A percentile compares a stretch with the other conserved stretches of the same genome.
phyloP scores from a whole-genome alignment of 2,329 filamentous ascomycete genomes.

The Drechslerella coelobrocha region DNA sequence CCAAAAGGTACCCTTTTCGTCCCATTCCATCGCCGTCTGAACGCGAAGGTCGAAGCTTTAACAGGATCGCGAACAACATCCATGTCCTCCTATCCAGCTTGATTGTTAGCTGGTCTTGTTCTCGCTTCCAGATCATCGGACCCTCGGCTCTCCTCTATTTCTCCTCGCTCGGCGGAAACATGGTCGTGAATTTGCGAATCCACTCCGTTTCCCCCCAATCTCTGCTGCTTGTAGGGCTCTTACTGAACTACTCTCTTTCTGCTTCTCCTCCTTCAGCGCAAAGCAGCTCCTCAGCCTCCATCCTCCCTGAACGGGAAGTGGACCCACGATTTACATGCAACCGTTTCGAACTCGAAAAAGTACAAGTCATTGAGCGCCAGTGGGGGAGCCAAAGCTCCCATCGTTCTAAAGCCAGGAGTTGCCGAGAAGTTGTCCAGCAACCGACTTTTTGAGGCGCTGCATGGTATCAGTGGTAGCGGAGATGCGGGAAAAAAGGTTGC shows the following conservation, averaged over 20 bases:
- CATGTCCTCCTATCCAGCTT: constrained; percentile 1
- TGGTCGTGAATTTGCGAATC: background rate
- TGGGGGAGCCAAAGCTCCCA: constrained; percentile 58
- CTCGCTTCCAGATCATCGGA: constrained; percentile 7
- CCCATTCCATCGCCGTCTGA: constrained; percentile 25
- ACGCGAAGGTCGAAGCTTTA: constrained; percentile 22
- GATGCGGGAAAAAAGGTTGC: constrained; percentile 54
- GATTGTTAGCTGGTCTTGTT: constrained; percentile 17
- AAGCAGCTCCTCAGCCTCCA: constrained; percentile 25
- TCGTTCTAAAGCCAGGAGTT: constrained; percentile 57
- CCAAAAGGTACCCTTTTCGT: constrained; percentile 33
- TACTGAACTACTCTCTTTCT: constrained; percentile 31
- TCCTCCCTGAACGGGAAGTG: constrained; percentile 68
- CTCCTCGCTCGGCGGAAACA: constrained; percentile 6
- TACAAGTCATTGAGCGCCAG: constrained; percentile 55
- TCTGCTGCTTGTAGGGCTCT: constrained; percentile 25
- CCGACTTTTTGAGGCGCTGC: constrained; percentile 59
- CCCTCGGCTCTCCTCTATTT: constrained; percentile 13
- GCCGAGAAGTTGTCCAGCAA: constrained; percentile 59
- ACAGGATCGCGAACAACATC: constrained; percentile 22
- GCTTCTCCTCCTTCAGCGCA: constrained; percentile 23
- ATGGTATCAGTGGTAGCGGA: constrained; percentile 55
- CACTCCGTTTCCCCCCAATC: background rate
- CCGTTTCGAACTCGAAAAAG: constrained; percentile 12
- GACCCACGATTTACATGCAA: constrained; percentile 71